These are phyloP conservation scores for Leptographium procerum DNA, from an alignment of 2,329 filamentous ascomycete genomes.

Conservation along the genomic window DNA sequence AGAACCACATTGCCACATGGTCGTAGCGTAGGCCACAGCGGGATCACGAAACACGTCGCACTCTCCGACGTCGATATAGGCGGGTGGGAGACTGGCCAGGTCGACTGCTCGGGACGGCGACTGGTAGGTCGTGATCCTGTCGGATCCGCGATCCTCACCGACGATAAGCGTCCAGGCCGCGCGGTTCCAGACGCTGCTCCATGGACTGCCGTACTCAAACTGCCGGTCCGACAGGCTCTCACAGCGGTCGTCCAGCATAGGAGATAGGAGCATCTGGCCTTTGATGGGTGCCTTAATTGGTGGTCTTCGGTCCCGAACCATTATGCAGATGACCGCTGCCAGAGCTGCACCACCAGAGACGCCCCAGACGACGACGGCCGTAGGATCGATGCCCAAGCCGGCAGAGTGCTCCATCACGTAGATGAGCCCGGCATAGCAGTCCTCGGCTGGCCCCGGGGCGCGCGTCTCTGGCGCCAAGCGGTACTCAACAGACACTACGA, in stretches of 20 bases:
- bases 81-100: neutral
- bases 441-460: neutral
- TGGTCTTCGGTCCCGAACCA: neutral
- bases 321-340: neutral
- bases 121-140: neutral
- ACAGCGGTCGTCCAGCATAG: neutral
- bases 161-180: neutral
- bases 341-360: neutral
- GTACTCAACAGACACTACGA: neutral
- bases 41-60: constrained; percentile 1
- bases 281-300: neutral
- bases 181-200: neutral
- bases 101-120: neutral
- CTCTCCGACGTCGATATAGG: constrained; percentile 2
- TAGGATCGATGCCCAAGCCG: neutral
- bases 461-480: constrained; percentile 1
- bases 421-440: neutral
- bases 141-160: neutral
- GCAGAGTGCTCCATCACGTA: neutral
- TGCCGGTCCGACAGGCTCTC: neutral
- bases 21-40: neutral
- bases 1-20: neutral
- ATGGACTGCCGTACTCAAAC: neutral
- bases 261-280: neutral
- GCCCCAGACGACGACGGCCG: neutral